Evolutionary conservation across 129 eudicot genomes (phyloP), one percentile per base, ranked within the genome.

Genomic region (Tanacetum coccineum): DNA sequence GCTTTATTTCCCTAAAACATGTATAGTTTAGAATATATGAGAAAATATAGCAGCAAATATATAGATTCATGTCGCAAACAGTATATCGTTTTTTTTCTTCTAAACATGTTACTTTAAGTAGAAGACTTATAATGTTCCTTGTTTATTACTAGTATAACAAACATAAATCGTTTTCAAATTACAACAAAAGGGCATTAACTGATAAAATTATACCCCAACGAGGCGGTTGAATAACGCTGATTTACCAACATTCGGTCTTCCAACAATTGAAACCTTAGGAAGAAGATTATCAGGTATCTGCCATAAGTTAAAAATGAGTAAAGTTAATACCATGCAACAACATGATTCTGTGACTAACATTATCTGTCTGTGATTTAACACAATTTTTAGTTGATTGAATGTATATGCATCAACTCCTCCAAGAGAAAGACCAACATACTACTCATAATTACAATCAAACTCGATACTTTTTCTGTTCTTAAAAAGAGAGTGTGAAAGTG

Each of bases 161-260:
- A 25, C 11, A 57, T 6, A 26, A 25, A 26, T 39, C 28, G 19
- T 26, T 18, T 55, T 30, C 20, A 70, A n/a, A 61, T 17, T 49
- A 59, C 20, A 74, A 40, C 66, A 55, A 62, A 50, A 19, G 64
- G 66, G 3, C 2, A 62, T 46, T 68, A 52, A 30, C 19, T 20
- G 69, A 66, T 15, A 14, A 64, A 44, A 64, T 52, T 56, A 25
- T 86, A 93, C 98, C 98, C 98, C 98, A 76, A 88, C 95, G 74
- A 93, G 90, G 59, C 98, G 95, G 51, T 93, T 93, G 54, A 93
- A 93, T 72, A 93, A 72, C 82, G 95, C 95, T 69, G 98, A 93
- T 88, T 93, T 93, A 70, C 98, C 98, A 66, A 93, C 98, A 84
- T 93, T 93, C 62, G 98, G 98, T 80, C 98, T 86, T 81, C 98